phyloP scores from a whole-genome alignment of 768 basidiomycete species.

The Lyophyllum shimeji region DNA sequence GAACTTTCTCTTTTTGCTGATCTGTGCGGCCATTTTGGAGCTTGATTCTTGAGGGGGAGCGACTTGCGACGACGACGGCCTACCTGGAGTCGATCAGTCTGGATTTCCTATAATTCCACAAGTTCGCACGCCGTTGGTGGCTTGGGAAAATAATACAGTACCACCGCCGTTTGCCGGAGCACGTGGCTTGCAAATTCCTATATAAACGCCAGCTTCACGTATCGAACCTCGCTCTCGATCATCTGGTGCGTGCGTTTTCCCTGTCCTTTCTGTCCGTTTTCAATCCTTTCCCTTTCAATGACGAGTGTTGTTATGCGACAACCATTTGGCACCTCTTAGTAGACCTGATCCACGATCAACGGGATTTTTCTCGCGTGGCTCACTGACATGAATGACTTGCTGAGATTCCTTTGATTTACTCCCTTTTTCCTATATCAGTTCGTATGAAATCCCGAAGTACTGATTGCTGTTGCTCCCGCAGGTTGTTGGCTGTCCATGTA shows the following conservation, averaged over 20 bases:
- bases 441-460: not conserved
- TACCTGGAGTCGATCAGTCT: constrained; percentile 3
- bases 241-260: constrained; percentile 15
- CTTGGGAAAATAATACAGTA: constrained; percentile 28
- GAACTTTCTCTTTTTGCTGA: constrained; percentile 99
- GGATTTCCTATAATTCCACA: not conserved
- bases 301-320: constrained; percentile 77
- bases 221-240: not conserved
- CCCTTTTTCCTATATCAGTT: not conserved
- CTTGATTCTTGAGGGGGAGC: constrained; percentile 1
- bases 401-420: constrained; percentile 54
- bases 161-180: constrained; percentile 22
- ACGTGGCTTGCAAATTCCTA: constrained; percentile 6
- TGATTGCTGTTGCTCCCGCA: not conserved
- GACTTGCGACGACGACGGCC: constrained; percentile 11
- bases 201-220: not conserved
- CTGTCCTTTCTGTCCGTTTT: not conserved
- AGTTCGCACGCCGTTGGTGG: constrained; percentile 19
- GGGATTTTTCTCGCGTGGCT: constrained; percentile 41
- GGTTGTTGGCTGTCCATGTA: not conserved
- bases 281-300: constrained; percentile 40
- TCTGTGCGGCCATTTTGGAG: constrained; percentile 74
- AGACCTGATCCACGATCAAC: constrained; percentile 54
- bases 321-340: constrained; percentile 93
- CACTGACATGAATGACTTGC: constrained; percentile 85